Conservation (phyloP, 176 grass and related monocot genomes). For the Musa beccarii region DNA sequence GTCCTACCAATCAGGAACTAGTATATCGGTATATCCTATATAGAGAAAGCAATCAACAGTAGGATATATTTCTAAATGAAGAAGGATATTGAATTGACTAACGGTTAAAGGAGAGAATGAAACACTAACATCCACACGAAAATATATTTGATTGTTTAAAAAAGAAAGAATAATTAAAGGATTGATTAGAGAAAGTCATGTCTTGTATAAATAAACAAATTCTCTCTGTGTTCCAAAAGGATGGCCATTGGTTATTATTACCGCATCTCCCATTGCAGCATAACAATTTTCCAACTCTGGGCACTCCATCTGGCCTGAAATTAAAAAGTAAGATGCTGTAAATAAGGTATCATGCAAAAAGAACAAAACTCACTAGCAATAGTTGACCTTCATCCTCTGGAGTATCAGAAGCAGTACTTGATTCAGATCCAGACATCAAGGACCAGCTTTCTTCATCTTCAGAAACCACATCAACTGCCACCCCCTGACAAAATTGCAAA, state of each 20-base stretch:
- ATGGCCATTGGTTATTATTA: neutral
- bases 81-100: too few relatives aligned
- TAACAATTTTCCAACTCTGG: neutral
- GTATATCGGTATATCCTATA: too few relatives aligned
- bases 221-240: neutral
- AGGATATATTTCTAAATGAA: too few relatives aligned
- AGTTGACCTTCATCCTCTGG: constrained; percentile 29
- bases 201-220: neutral
- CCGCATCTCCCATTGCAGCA: neutral
- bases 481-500: constrained; percentile 21
- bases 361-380: constrained; percentile 8
- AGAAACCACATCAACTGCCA: constrained; percentile 16
- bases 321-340: neutral
- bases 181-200: neutral
- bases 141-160: too few relatives aligned
- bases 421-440: constrained; percentile 17
- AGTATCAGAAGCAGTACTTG: constrained; percentile 21
- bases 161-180: neutral
- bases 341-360: neutral
- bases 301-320: neutral
- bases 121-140: too few relatives aligned
- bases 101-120: too few relatives aligned
- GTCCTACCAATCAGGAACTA: too few relatives aligned
- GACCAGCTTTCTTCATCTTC: constrained; percentile 32
- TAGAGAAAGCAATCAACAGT: too few relatives aligned